Conservation (phyloP, 805 yeast species). For the Zygosaccharomyces gambellarensis region DNA sequence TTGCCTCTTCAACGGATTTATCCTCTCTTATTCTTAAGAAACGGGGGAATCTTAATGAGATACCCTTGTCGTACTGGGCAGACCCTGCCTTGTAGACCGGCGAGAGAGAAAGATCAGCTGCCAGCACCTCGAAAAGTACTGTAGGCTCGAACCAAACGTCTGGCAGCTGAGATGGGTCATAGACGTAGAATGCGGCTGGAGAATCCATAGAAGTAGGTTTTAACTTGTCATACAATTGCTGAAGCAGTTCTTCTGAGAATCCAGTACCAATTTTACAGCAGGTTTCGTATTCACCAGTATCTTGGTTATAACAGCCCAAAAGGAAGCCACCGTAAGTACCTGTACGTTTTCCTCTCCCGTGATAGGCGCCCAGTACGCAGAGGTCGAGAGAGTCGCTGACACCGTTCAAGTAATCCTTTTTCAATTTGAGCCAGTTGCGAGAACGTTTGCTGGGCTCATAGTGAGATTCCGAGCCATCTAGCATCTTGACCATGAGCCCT, state of each 20-base stretch:
- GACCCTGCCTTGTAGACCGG: constrained; percentile 87
- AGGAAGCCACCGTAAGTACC: constrained; percentile 93
- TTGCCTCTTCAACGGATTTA: constrained; percentile 79
- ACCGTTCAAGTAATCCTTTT: constrained; percentile 91
- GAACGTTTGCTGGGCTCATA: constrained; percentile 96
- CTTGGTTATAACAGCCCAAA: constrained; percentile 84
- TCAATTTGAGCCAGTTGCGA: constrained; percentile 90
- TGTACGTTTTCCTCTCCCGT: constrained; percentile 91
- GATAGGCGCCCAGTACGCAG: constrained; percentile 90
- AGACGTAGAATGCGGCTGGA: constrained; percentile 67
- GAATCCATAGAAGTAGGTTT: constrained; percentile 58
- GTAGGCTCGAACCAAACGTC: constrained; percentile 95
- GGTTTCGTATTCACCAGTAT: constrained; percentile 88
- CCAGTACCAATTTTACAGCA: constrained; percentile 98
- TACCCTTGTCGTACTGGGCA: constrained; percentile 69
- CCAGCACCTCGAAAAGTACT: constrained; percentile 75
- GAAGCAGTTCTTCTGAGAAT: constrained; percentile 79
- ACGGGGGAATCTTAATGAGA: constrained; percentile 84
- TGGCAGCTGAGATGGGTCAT: constrained; percentile 70
- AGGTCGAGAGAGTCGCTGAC: constrained; percentile 93
- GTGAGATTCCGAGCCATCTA: constrained; percentile 71
- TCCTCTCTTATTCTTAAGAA: constrained; percentile 81
- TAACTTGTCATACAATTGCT: constrained; percentile 52
- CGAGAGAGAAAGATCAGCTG: constrained; percentile 85
- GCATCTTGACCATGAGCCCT: constrained; percentile 90